phyloP scores from a whole-genome alignment of 805 yeast genomes.

The Kockiozyma suomiensis region DNA sequence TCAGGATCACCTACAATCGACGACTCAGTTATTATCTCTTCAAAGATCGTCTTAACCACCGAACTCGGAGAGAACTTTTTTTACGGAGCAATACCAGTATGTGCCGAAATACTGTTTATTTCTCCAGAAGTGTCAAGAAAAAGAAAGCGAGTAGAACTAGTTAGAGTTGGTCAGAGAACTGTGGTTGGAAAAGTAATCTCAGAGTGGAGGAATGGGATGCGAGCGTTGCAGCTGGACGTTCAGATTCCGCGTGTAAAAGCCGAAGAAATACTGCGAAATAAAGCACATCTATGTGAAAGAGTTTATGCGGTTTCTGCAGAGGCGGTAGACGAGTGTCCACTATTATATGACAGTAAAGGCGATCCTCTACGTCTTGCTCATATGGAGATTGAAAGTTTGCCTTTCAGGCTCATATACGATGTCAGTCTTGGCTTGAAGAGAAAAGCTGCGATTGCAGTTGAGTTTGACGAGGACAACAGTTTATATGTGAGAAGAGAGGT shows the following conservation, averaged over 20 bases:
- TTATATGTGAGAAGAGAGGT: constrained; percentile 16
- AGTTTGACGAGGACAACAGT: not conserved
- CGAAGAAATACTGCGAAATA: not conserved
- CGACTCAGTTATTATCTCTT: constrained; percentile 31
- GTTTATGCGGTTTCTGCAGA: not conserved
- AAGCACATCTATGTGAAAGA: not conserved
- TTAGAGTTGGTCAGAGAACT: too few species aligned
- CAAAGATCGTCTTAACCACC: constrained; percentile 45
- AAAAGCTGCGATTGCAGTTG: not conserved
- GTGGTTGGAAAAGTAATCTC: not conserved
- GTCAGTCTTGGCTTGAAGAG: not conserved
- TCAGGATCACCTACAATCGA: not conserved
- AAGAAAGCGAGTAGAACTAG: not conserved
- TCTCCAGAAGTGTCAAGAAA: not conserved
- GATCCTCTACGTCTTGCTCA: not conserved
- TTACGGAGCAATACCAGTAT: constrained; percentile 38
- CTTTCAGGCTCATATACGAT: not conserved
- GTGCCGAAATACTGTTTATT: not conserved
- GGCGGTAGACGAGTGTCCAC: constrained; percentile 2
- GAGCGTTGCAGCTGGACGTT: constrained; percentile 24
- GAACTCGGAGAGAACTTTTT: constrained; percentile 49
- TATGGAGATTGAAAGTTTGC: constrained; percentile 7
- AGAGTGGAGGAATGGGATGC: constrained; percentile 21
- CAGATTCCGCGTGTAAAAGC: not conserved
- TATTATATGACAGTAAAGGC: not conserved